phyloP scores from a whole-genome alignment of 1,284 basidiomycete genomes.

The Ustilago sp. region DNA sequence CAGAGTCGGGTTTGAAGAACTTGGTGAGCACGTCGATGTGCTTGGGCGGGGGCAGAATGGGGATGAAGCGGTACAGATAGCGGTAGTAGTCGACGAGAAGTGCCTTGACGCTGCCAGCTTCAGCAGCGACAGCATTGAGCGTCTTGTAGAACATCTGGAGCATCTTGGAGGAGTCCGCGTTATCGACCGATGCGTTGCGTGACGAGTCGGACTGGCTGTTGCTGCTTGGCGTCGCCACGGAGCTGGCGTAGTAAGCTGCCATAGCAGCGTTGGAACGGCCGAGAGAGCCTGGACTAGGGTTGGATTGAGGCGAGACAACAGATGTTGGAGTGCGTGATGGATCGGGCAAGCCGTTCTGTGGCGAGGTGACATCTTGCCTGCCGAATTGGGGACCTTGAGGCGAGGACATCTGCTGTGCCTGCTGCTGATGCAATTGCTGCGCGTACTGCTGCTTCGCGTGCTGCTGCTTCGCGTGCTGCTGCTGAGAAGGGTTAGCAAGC shows the following conservation, averaged over 20 bases:
- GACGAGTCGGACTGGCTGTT: constrained; percentile 25
- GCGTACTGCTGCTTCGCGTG: background rate
- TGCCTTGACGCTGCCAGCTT: constrained; percentile 35
- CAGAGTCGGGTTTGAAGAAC: constrained; percentile 47
- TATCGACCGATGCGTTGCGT: constrained; percentile 24
- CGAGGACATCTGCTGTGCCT: background rate
- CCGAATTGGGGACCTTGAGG: constrained; percentile 8
- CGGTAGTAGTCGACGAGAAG: constrained; percentile 61
- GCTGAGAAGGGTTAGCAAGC: constrained; percentile 14
- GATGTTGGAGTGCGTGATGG: constrained; percentile 9
- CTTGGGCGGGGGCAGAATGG: constrained; percentile 52
- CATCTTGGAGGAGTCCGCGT: constrained; percentile 22
- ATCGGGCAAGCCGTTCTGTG: constrained; percentile 1
- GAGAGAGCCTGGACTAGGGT: constrained; percentile 19
- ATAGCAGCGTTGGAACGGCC: constrained; percentile 20
- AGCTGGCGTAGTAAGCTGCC: constrained; percentile 39
- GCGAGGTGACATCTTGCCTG: constrained; percentile 7
- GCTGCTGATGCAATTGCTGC: constrained; percentile 7
- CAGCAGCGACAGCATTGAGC: constrained; percentile 32
- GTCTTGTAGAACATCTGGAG: constrained; percentile 23
- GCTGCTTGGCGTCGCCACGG: constrained; percentile 26
- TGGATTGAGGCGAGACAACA: constrained; percentile 18
- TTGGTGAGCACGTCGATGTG: constrained; percentile 48
- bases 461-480: constrained; percentile 9
- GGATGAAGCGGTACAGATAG: constrained; percentile 64